These are phyloP conservation scores for Phoma herbarum DNA, from an alignment of 2,329 filamentous ascomycete species.

Conservation along the genomic window DNA sequence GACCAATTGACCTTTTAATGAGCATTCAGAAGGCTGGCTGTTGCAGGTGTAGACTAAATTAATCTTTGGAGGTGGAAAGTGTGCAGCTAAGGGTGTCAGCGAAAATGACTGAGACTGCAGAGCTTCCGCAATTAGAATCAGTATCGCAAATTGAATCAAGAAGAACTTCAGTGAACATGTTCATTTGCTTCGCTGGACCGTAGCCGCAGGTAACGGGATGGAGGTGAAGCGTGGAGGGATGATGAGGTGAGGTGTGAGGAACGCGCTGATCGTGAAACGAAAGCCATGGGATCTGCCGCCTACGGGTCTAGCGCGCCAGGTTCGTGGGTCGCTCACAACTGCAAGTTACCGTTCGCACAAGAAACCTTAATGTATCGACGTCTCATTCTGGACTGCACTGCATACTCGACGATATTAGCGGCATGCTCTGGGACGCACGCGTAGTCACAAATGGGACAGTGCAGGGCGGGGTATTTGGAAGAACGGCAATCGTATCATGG, in stretches of 20 bases:
- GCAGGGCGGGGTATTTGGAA: conserved; percentile 12
- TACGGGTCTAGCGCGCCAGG: conserved; percentile 8
- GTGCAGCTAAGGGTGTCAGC: background rate
- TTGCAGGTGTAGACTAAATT: background rate
- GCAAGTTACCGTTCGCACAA: conserved; percentile 29
- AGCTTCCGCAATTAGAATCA: background rate
- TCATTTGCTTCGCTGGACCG: background rate
- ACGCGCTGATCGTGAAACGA: conserved; percentile 12
- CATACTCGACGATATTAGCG: conserved; percentile 28
- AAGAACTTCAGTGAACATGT: background rate
- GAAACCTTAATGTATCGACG: conserved; percentile 46
- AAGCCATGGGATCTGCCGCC: conserved; percentile 14
- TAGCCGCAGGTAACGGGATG: background rate
- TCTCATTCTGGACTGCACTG: conserved; percentile 38
- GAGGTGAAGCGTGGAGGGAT: conserved; percentile 4
- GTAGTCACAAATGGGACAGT: conserved; percentile 19
- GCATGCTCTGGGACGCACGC: conserved; percentile 21
- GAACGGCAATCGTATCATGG: conserved; percentile 25
- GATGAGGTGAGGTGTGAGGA: conserved; percentile 17
- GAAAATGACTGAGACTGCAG: background rate
- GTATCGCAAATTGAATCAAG: background rate
- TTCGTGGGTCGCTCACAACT: conserved; percentile 27
- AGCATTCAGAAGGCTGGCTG: background rate
- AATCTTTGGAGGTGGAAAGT: background rate
- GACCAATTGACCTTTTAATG: background rate